Evolutionary conservation across 163 green algal genomes (phyloP), one percentile per base, ranked within the genome.

Genomic region (Scenedesmus sp.): DNA sequence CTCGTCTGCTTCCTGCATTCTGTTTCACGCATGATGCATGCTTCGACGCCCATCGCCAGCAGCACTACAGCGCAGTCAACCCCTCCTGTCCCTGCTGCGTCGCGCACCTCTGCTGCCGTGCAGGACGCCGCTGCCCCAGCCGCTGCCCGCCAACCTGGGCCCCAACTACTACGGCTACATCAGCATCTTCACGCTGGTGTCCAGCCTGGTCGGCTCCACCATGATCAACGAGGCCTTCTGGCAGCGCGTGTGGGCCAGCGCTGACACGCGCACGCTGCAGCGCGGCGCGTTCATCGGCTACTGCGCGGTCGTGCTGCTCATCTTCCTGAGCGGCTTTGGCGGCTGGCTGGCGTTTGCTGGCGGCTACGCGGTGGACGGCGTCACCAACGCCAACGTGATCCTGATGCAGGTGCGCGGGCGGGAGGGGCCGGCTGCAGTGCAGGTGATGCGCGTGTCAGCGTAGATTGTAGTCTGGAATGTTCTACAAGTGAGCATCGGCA

Each of bases 221-320:
- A 89, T 97, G 40, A 97, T 97, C 93, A 95, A 90, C 78, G 96
- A 98, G 88, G 96, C 93, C 46, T 94, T 97, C 83, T 98, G 96
- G 96, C 95, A 97, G 93, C 92, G 96, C 61, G 95, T 93, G 37
- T 97, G 94, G 95, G 95, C 95, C 43, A 92, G 88, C 24, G 35
- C 87, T 3, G 81, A 85, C 30, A 16, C 49, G 46, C 83, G 90
- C 30, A 85, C 88, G 18, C 92, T 98, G 70, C 88, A 91, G 35
- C 40, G 84, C 12, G 96, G 95, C 68, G 90, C 94, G 22, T 40
- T 88, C 24, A 73, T 97, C 24, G 96, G 93, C 56, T 89, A 78
- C 40, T n/a, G 20, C 20, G 87, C 85, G 5, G 91, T 97, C 78
- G 95, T 93, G 26, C 9, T 96, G 24, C 88, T 96, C 22, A 93